Percentiles rank a stretch among this genome's conserved stretches.
These are phyloP conservation scores for Schizosaccharomyces versatilis DNA, from an alignment of 1,139 yeast species.

Conservation along the genomic window DNA sequence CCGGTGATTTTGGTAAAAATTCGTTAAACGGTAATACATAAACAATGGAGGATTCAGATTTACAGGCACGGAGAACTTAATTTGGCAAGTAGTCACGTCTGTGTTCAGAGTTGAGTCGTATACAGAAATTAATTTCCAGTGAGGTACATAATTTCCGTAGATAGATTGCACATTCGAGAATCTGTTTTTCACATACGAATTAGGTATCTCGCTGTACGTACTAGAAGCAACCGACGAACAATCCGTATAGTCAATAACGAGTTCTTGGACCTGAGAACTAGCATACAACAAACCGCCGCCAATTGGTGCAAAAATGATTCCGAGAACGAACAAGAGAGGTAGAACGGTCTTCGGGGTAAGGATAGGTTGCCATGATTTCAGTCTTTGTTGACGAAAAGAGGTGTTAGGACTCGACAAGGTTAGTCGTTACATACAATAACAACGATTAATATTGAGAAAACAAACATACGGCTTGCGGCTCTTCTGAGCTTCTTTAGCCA, in stretches of 20 bases:
- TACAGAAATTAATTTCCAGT: background rate
- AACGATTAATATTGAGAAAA: no score
- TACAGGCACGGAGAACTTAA: conserved; percentile 61
- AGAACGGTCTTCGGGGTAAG: conserved; percentile 76
- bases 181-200: conserved; percentile 29
- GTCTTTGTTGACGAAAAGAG: conserved; percentile 27
- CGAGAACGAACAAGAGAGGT: conserved; percentile 53
- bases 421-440: no score
- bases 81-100: conserved; percentile 13
- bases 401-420: conserved; percentile 15
- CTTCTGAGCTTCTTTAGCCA: no score
- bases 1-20: conserved; percentile 82
- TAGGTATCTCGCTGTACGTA: conserved; percentile 36
- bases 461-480: no score
- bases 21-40: conserved; percentile 57
- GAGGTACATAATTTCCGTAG: background rate
- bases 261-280: conserved; percentile 41
- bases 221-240: conserved; percentile 40
- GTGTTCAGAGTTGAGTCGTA: background rate
- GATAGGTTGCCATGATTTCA: conserved; percentile 45
- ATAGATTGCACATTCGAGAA: conserved; percentile 22
- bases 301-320: conserved; percentile 68
- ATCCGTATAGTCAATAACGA: conserved; percentile 58
- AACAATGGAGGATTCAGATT: conserved; percentile 56
- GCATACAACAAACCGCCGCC: conserved; percentile 85